Percentiles rank a stretch among this genome's conserved stretches.
phyloP scores from a whole-genome alignment of 225 moss, liverwort and hornwort species.

The Ulota crispa region DNA sequence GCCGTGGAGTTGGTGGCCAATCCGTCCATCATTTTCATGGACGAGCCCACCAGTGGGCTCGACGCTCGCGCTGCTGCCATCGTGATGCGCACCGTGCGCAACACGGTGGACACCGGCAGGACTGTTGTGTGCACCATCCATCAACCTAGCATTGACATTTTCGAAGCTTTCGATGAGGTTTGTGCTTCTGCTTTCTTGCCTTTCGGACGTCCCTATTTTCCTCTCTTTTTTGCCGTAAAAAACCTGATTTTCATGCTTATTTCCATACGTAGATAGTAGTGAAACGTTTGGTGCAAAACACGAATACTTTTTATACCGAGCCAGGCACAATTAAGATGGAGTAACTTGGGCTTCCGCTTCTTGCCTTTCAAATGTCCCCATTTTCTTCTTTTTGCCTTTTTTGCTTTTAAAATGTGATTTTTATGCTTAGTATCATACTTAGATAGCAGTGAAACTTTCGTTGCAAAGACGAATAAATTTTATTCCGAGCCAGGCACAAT shows the following conservation, averaged over 20 bases:
- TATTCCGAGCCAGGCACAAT: background rate
- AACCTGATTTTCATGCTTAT: too few relatives aligned
- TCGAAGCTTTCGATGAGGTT: slow-evolving; percentile 63
- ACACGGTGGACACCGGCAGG: slow-evolving; percentile 58
- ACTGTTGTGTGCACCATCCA: slow-evolving; percentile 64
- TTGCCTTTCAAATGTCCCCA: too few relatives aligned
- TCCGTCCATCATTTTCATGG: slow-evolving; percentile 64
- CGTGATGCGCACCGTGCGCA: slow-evolving; percentile 59
- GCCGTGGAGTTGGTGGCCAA: slow-evolving; percentile 57
- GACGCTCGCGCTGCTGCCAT: slow-evolving; percentile 61
- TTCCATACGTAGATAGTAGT: too few relatives aligned
- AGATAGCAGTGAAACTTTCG: too few relatives aligned
- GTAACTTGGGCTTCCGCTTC: too few relatives aligned
- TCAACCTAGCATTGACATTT: slow-evolving; percentile 61
- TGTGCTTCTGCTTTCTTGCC: background rate
- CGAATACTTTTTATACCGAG: too few relatives aligned
- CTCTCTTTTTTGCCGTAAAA: too few relatives aligned
- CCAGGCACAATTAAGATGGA: background rate
- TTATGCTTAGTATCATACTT: too few relatives aligned
- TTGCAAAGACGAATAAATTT: too few relatives aligned
- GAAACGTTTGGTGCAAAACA: too few relatives aligned
- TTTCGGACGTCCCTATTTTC: background rate
- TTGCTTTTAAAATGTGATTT: too few relatives aligned
- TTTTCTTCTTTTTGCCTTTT: too few relatives aligned
- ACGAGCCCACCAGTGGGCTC: slow-evolving; percentile 61